Base-by-base conservation (phyloP, 148 eudicot species). In the Limonium bicolor region DNA sequence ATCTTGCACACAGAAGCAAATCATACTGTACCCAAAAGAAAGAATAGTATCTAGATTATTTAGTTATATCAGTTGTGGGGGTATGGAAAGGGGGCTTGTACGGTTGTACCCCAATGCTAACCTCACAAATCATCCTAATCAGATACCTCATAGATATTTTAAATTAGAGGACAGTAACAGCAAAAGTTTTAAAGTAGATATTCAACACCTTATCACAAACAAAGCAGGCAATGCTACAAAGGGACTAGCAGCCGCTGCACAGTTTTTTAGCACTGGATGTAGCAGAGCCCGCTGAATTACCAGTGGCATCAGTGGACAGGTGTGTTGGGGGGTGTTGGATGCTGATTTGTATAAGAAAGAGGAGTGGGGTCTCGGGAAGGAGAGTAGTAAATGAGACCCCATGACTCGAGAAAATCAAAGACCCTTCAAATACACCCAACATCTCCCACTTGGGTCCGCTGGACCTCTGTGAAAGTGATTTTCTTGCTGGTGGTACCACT, bases 341-440 rank as follows among this genome's bases (percentile, higher is more conserved):
- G 48, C n/a, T n/a, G 69, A 55, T 73, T 80, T 12, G 35, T 46
- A 4, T n/a, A n/a, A n/a, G n/a, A n/a, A n/a, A n/a, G n/a, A n/a
- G n/a, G n/a, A n/a, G n/a, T n/a, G n/a, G n/a, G n/a, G n/a, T n/a
- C n/a, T n/a, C n/a, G n/a, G n/a, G 75, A 47, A 4, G 71, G 54
- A 11, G 63, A 31, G 63, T 78, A 90, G 66, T 90, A 84, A 23
- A 90, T 70, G 56, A 90, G 70, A 14, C 99, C 99, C 99, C 99
- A 90, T 32, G 82, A 50, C 46, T 90, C 99, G 19, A 85, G 58
- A 55, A 90, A 90, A 64, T 90, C 99, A 29, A 84, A 90, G 3
- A 90, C 93, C 57, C 82, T 67, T 15, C 88, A 46, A 30, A 90
- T 67, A 0, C 95, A 73, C 4, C 87, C 95, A 15, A 85, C 93